phyloP scores from a whole-genome alignment of 2,329 filamentous ascomycete genomes.

The Juglanconis juglandina region DNA sequence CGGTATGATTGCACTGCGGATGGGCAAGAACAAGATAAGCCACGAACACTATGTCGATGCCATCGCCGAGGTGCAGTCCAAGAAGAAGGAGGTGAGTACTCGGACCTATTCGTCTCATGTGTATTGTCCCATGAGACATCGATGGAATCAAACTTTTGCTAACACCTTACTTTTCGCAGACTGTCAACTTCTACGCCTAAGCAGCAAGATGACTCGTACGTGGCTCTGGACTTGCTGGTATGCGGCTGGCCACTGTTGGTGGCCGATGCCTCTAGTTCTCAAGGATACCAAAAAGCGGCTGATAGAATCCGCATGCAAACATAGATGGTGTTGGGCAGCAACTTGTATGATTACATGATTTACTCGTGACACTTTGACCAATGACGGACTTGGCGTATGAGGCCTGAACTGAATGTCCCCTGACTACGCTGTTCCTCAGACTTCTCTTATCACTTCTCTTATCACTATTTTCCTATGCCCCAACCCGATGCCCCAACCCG shows the following conservation, averaged over 20 bases:
- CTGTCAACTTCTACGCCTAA: conserved; percentile 56
- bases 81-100: conserved; percentile 81
- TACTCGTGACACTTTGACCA: not conserved
- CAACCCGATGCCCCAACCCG: no score
- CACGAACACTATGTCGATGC: conserved; percentile 99
- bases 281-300: conserved; percentile 3
- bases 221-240: not conserved
- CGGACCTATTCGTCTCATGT: no score
- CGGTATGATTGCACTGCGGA: conserved; percentile 95
- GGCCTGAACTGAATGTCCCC: not conserved
- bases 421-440: not conserved
- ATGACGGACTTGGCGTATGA: not conserved
- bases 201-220: conserved; percentile 2
- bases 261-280: conserved; percentile 10
- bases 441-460: not conserved
- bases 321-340: conserved; percentile 1
- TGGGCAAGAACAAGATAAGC: conserved; percentile 92
- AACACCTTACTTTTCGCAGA: conserved; percentile 32
- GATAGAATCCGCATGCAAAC: not conserved
- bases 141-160: not conserved
- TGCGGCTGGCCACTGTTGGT: not conserved
- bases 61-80: conserved; percentile 88
- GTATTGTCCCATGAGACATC: not conserved
- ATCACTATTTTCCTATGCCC: not conserved
- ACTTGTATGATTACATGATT: conserved; percentile 2